phyloP scores from a whole-genome alignment of 176 grass and related monocot species.

The maize (Zea mays) region DNA sequence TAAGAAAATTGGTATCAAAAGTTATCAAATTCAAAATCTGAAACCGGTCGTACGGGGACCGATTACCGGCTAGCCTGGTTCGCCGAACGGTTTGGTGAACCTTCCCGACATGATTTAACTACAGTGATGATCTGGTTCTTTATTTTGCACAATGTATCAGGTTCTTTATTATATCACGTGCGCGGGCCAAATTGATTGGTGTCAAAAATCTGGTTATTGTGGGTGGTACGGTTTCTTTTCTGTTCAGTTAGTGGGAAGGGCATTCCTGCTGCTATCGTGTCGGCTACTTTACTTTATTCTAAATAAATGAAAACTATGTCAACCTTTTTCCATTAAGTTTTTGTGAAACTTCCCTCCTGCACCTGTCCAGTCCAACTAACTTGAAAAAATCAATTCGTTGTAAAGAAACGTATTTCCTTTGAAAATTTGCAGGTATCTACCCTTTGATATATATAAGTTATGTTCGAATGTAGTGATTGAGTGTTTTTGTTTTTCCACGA shows the following conservation, averaged over 20 bases:
- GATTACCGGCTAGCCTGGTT: too few species aligned
- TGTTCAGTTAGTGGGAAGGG: slow-evolving; percentile 29
- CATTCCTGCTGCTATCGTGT: neutral
- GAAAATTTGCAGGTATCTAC: neutral
- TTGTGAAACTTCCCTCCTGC: neutral
- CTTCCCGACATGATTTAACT: slow-evolving; percentile 16
- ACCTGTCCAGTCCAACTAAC: neutral
- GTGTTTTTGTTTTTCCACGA: neutral
- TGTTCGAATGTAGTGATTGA: neutral
- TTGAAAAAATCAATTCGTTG: neutral
- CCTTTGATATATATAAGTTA: neutral
- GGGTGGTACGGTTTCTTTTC: slow-evolving; percentile 6
- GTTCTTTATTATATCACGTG: slow-evolving; percentile 2
- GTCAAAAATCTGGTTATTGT: slow-evolving; percentile 24
- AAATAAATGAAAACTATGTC: neutral
- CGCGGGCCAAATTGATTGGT: slow-evolving; percentile 7
- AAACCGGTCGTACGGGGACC: too few species aligned
- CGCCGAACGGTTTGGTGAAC: too few species aligned
- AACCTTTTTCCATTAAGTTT: slow-evolving; percentile 1
- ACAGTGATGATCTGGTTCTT: neutral
- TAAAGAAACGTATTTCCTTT: neutral
- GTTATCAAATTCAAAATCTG: too few species aligned
- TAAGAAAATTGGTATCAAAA: too few species aligned
- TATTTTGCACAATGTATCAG: neutral
- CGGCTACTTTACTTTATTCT: slow-evolving; percentile 7